Percentiles rank a stretch among this genome's conserved stretches.
These are phyloP conservation scores for Xylariaceae sp. DNA, from an alignment of 2,329 filamentous ascomycete species.

Conservation along the genomic window DNA sequence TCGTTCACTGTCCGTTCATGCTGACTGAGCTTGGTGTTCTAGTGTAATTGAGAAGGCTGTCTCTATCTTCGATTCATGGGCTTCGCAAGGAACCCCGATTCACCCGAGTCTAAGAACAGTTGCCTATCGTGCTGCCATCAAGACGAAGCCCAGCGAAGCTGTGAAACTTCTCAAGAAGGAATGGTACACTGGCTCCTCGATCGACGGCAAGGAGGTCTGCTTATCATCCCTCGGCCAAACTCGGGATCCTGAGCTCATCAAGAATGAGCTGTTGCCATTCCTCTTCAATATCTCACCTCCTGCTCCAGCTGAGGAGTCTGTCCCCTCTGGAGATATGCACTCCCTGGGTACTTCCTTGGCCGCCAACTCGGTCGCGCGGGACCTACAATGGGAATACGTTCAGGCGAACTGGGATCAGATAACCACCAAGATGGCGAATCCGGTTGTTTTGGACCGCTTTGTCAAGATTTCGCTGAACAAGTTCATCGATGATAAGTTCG, in stretches of 20 bases:
- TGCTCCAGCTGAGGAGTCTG: conserved; percentile 48
- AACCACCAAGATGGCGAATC: conserved; percentile 68
- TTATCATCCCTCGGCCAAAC: conserved; percentile 71
- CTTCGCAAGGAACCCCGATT: conserved; percentile 61
- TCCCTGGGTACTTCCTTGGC: conserved; percentile 69
- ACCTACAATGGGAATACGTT: conserved; percentile 77
- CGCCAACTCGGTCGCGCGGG: conserved; percentile 66
- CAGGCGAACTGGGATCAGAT: conserved; percentile 76
- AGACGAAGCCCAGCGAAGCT: conserved; percentile 59
- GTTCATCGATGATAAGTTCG: conserved; percentile 64
- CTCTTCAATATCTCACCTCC: conserved; percentile 64
- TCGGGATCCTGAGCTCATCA: conserved; percentile 62
- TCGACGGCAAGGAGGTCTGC: conserved; percentile 87
- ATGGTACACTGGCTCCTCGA: conserved; percentile 73
- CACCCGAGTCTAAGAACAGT: conserved; percentile 76
- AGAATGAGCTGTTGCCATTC: conserved; percentile 63
- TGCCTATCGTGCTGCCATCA: conserved; percentile 74
- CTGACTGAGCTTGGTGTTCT: conserved; percentile 18
- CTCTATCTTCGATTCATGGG: conserved; percentile 76
- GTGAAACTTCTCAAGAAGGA: conserved; percentile 78
- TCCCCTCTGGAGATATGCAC: conserved; percentile 83
- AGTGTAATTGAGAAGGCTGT: conserved; percentile 69
- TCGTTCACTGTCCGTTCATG: background rate
- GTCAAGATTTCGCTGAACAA: conserved; percentile 71
- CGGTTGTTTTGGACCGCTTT: conserved; percentile 85